These are phyloP conservation scores for Leishmania lainsoni DNA, from an alignment of 208 protist genomes.

Conservation along the genomic window DNA sequence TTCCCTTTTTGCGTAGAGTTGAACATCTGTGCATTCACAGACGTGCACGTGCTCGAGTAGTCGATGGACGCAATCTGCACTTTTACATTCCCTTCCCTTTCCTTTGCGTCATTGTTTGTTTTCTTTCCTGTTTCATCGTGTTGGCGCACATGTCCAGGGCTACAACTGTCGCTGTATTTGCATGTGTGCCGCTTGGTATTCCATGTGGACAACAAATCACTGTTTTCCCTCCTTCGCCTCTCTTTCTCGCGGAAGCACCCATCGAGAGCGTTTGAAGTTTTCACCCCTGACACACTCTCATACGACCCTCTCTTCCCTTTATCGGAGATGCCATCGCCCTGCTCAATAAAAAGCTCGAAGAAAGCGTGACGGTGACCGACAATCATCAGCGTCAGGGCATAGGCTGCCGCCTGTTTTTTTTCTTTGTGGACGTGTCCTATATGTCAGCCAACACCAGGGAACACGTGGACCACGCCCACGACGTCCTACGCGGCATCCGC, in stretches of 20 bases:
- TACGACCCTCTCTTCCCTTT: not conserved
- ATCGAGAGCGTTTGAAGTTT: not conserved
- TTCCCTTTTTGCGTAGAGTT: not conserved
- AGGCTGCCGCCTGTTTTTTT: not conserved
- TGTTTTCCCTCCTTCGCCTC: not conserved
- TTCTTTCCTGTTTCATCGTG: not conserved
- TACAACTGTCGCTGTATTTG: not conserved
- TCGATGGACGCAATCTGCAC: not conserved
- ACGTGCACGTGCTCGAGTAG: not conserved
- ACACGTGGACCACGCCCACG: constrained; percentile 22
- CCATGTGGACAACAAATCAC: not conserved
- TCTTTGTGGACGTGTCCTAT: constrained; percentile 11
- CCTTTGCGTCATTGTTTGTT: not conserved
- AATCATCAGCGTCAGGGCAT: not conserved
- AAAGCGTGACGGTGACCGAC: not conserved
- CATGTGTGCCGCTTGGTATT: not conserved
- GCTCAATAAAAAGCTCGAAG: not conserved
- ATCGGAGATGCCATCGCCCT: not conserved
- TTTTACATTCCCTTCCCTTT: not conserved
- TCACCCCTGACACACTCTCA: not conserved
- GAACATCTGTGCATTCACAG: not conserved
- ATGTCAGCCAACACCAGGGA: constrained; percentile 4
- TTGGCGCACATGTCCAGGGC: not conserved
- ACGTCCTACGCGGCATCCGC: constrained; percentile 28
- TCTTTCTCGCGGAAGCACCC: not conserved